A percentile compares a stretch with the other conserved stretches of the same genome.
These are phyloP conservation scores for Gossypium aridum DNA, from an alignment of 441 rosid genomes.

Conservation along the genomic window DNA sequence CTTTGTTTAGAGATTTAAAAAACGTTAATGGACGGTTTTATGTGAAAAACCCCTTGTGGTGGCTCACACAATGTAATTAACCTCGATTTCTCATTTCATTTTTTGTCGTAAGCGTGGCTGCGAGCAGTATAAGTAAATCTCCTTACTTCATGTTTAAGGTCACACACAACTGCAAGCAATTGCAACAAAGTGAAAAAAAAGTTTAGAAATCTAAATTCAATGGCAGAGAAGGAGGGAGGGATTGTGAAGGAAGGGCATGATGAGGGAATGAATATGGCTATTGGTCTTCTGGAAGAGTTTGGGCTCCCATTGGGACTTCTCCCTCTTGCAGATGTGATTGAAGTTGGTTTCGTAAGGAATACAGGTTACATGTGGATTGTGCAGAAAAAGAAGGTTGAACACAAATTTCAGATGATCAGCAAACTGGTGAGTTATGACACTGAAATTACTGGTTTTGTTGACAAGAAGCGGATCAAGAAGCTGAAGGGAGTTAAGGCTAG, in stretches of 20 bases:
- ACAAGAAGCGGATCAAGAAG: conserved; percentile 41
- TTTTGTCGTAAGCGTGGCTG: conserved; percentile 16
- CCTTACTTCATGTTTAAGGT: neutral
- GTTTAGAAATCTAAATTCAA: conserved; percentile 6
- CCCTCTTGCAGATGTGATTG: conserved; percentile 42
- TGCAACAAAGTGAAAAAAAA: conserved; percentile 4
- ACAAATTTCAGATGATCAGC: conserved; percentile 48
- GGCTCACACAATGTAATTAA: conserved; percentile 22
- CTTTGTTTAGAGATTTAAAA: neutral
- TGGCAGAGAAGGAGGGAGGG: conserved; percentile 52
- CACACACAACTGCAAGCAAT: conserved; percentile 7
- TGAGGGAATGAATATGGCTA: conserved; percentile 41
- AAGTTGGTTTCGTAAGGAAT: conserved; percentile 41
- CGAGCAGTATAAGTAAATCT: conserved; percentile 14
- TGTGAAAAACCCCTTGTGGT: conserved; percentile 15
- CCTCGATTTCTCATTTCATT: conserved; percentile 26
- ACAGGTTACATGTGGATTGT: conserved; percentile 53
- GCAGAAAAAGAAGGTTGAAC: conserved; percentile 46
- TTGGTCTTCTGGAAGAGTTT: conserved; percentile 43
- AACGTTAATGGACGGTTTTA: neutral
- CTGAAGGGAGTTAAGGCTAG: conserved; percentile 67
- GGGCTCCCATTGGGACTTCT: conserved; percentile 53
- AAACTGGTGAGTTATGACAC: conserved; percentile 48
- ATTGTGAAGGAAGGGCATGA: conserved; percentile 44
- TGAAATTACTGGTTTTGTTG: conserved; percentile 37